phyloP scores from a whole-genome alignment of 192 early-diverging fungal species.

The Backusella sp. region DNA sequence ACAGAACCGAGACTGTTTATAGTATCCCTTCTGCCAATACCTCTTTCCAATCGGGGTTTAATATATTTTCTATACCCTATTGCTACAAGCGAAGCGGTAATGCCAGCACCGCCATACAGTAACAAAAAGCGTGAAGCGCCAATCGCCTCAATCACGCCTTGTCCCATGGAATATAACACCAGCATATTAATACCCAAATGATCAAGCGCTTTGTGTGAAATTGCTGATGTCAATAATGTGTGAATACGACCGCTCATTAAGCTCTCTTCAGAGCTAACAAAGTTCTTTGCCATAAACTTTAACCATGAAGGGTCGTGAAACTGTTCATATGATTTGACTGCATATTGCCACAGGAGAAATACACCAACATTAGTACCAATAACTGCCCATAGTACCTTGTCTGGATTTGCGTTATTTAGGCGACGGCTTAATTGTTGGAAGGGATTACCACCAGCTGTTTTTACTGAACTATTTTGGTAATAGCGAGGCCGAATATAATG shows the following conservation, averaged over 20 bases:
- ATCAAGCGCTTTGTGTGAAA: conserved; percentile 44
- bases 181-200: conserved; percentile 51
- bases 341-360: conserved; percentile 50
- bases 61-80: conserved; percentile 39
- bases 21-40: not conserved
- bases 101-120: conserved; percentile 39
- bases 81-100: conserved; percentile 37
- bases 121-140: conserved; percentile 44
- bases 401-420: conserved; percentile 26
- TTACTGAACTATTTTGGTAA: conserved; percentile 10
- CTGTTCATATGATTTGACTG: conserved; percentile 34
- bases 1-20: conserved; percentile 36
- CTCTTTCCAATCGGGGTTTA: conserved; percentile 31
- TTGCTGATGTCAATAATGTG: conserved; percentile 44
- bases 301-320: conserved; percentile 39
- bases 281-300: conserved; percentile 44
- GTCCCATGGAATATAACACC: conserved; percentile 47
- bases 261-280: conserved; percentile 38
- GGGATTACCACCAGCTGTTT: conserved; percentile 15
- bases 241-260: conserved; percentile 39
- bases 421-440: conserved; percentile 14
- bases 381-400: conserved; percentile 39
- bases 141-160: conserved; percentile 39
- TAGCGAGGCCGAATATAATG: conserved; percentile 26
- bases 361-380: conserved; percentile 43